phyloP scores from a whole-genome alignment of 108 stramenopile species.

The Skeletonema marinoi region DNA sequence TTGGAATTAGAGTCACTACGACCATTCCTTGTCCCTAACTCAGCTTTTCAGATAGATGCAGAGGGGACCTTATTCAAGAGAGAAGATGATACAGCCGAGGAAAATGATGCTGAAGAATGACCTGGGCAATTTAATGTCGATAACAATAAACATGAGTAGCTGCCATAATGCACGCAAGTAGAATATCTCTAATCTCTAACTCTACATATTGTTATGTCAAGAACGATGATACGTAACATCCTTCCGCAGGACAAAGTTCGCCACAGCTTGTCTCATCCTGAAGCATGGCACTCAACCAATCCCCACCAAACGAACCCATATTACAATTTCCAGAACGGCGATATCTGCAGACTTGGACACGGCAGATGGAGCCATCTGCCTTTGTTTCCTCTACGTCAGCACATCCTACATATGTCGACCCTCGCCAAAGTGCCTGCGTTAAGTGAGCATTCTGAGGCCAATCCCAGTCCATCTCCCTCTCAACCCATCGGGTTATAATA shows the following conservation, averaged over 20 bases:
- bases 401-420: conserved; percentile 45
- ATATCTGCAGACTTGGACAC: conserved; percentile 46
- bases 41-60: conserved; percentile 55
- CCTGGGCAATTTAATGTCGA: neutral
- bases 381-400: neutral
- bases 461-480: neutral
- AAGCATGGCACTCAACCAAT: conserved; percentile 29
- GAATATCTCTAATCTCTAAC: neutral
- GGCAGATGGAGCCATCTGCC: conserved; percentile 22
- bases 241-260: conserved; percentile 37
- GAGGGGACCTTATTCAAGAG: conserved; percentile 37
- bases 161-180: no score
- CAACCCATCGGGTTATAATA: conserved; percentile 5
- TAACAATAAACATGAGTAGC: neutral
- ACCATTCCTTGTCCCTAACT: conserved; percentile 71
- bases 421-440: conserved; percentile 13
- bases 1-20: conserved; percentile 88
- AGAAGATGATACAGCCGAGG: neutral
- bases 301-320: conserved; percentile 17
- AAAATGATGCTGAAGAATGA: neutral
- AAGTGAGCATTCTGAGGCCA: conserved; percentile 1
- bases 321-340: conserved; percentile 45
- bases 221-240: conserved; percentile 18
- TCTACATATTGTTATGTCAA: neutral
- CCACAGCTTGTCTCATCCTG: conserved; percentile 30